These are phyloP conservation scores for Alisma plantagoaquatica DNA, from an alignment of 106 monocot genomes.

Conservation along the genomic window DNA sequence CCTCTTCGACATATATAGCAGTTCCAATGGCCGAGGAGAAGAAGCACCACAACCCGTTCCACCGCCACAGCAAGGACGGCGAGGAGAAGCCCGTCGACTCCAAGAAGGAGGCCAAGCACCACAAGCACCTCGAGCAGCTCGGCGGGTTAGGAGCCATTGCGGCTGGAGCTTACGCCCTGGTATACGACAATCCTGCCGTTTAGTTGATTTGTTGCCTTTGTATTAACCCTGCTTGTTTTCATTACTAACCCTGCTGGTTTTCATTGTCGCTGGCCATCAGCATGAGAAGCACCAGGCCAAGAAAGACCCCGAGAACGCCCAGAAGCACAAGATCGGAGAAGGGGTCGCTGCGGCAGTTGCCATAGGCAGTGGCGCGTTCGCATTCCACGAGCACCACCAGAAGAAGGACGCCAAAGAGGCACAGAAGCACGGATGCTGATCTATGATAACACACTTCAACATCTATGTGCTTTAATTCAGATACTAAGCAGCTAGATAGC, in stretches of 20 bases:
- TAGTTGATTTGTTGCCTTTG: background rate
- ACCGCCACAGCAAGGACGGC: conserved; percentile 23
- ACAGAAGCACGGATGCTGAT: no score
- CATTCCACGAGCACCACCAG: conserved; percentile 62
- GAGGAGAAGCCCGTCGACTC: conserved; percentile 11
- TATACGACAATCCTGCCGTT: no score
- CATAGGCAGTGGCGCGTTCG: conserved; percentile 32
- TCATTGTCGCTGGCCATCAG: background rate
- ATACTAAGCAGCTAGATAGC: no score
- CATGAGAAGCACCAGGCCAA: conserved; percentile 66
- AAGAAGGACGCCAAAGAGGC: conserved; percentile 49
- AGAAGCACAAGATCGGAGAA: conserved; percentile 55
- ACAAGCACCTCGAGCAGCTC: conserved; percentile 43
- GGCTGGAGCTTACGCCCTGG: conserved; percentile 50
- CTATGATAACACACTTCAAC: no score
- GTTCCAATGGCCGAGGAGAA: conserved; percentile 28
- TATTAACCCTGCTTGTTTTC: background rate
- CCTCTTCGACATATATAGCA: no score
- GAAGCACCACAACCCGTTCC: conserved; percentile 18
- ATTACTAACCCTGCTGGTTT: background rate
- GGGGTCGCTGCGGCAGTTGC: conserved; percentile 32
- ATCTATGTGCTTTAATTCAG: no score
- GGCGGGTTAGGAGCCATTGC: conserved; percentile 31
- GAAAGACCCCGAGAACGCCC: conserved; percentile 61
- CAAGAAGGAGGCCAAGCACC: conserved; percentile 38